These are phyloP conservation scores for Fusarium gaditjirri DNA, from an alignment of 2,329 filamentous ascomycete species.

Conservation along the genomic window DNA sequence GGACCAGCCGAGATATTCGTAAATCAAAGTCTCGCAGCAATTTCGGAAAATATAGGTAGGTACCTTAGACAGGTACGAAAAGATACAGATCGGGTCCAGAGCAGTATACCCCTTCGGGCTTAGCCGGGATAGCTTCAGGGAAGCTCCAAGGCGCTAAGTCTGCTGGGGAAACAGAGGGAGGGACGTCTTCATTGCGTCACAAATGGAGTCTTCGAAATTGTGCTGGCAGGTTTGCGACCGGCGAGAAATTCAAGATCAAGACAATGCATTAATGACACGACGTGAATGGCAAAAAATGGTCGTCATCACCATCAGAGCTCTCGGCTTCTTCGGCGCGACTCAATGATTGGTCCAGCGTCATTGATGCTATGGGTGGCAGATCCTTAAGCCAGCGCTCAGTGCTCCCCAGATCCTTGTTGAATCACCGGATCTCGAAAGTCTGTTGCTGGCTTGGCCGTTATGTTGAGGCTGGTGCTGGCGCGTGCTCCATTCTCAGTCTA, in stretches of 20 bases:
- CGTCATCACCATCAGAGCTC: constrained; percentile 17
- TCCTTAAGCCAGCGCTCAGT: neutral
- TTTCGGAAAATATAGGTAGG: constrained; percentile 1
- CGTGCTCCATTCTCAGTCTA: constrained; percentile 10
- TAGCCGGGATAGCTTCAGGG: constrained; percentile 29
- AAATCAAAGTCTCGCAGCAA: constrained; percentile 4
- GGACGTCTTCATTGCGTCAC: constrained; percentile 35
- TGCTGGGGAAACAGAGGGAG: constrained; percentile 21
- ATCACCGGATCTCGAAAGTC: constrained; percentile 15
- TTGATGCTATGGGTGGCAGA: neutral
- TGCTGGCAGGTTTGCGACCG: constrained; percentile 18
- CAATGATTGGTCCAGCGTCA: constrained; percentile 17
- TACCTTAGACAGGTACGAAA: constrained; percentile 1
- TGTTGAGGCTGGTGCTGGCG: constrained; percentile 20
- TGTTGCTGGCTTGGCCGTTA: constrained; percentile 26
- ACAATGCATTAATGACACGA: neutral
- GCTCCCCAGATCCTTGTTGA: constrained; percentile 26
- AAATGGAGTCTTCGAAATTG: constrained; percentile 29
- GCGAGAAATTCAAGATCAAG: constrained; percentile 16
- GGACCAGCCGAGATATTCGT: neutral
- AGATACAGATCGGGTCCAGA: constrained; percentile 1
- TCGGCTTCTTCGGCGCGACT: constrained; percentile 3
- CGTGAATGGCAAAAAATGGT: neutral
- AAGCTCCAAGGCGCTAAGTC: constrained; percentile 30
- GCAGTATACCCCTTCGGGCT: constrained; percentile 11